phyloP scores from a whole-genome alignment of 2,329 filamentous ascomycete genomes.

The Claviceps maximensis region DNA sequence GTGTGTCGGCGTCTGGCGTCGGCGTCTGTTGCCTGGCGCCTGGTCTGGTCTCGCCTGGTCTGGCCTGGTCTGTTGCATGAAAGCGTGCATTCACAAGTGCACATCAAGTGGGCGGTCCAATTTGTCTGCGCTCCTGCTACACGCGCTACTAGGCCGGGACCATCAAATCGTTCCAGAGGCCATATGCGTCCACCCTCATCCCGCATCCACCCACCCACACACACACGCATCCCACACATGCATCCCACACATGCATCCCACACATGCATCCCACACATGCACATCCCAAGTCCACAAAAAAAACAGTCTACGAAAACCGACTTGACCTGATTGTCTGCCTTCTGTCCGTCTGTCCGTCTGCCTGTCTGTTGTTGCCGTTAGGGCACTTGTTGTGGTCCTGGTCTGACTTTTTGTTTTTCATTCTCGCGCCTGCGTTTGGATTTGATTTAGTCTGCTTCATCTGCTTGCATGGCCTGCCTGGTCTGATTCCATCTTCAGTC shows the following conservation, averaged over 20 bases:
- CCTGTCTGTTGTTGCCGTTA: not conserved
- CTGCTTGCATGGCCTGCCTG: not conserved
- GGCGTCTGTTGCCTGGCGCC: too few species aligned
- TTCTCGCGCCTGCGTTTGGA: not conserved
- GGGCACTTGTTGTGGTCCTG: not conserved
- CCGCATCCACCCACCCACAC: too few species aligned
- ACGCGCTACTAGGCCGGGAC: not conserved
- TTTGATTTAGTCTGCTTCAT: not conserved
- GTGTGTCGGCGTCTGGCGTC: too few species aligned
- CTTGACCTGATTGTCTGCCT: not conserved
- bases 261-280: too few species aligned
- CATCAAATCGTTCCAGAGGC: not conserved
- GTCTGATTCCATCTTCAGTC: not conserved
- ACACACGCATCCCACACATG: not conserved
- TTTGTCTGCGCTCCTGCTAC: slow-evolving; percentile 1
- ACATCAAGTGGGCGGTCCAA: not conserved
- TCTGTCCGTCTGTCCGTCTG: not conserved
- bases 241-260: too few species aligned
- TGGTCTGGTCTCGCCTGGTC: not conserved
- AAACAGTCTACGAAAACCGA: not conserved
- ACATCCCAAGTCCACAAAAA: not conserved
- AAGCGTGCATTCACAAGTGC: not conserved
- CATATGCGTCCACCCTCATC: not conserved
- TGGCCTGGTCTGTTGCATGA: not conserved
- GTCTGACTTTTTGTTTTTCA: not conserved